phyloP scores from a whole-genome alignment of 1,139 yeast species.

The Candida glucosophila region DNA sequence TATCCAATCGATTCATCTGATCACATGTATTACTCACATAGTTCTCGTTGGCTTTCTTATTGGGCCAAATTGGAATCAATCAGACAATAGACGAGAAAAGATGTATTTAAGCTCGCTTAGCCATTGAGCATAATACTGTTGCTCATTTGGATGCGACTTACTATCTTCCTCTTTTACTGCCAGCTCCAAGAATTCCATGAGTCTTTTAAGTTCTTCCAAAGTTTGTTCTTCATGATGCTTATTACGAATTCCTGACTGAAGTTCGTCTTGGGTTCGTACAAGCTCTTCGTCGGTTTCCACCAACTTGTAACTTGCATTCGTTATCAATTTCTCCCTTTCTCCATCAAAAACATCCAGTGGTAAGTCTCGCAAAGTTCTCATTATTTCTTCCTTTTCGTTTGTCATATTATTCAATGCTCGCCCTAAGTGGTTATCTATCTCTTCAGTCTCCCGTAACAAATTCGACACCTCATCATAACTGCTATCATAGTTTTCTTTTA shows the following conservation, averaged over 20 bases:
- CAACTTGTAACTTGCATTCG: conserved; percentile 4
- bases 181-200: no score
- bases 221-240: no score
- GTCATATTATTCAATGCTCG: conserved; percentile 6
- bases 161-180: no score
- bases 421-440: conserved; percentile 13
- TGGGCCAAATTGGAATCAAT: no score
- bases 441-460: conserved; percentile 10
- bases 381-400: conserved; percentile 5
- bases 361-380: conserved; percentile 4
- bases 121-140: conserved; percentile 23
- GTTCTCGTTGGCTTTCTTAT: no score
- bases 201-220: no score
- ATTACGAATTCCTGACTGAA: no score
- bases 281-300: conserved; percentile 3
- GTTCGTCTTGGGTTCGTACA: conserved; percentile 5
- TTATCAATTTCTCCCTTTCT: conserved; percentile 5
- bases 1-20: no score
- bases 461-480: conserved; percentile 7
- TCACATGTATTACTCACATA: no score
- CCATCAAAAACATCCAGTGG: conserved; percentile 5
- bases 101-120: no score
- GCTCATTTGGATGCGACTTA: no score
- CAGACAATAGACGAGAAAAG: no score
- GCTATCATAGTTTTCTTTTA: conserved; percentile 10